phyloP scores from a whole-genome alignment of 495 filamentous ascomycete genomes.

The Platismatia glauca region DNA sequence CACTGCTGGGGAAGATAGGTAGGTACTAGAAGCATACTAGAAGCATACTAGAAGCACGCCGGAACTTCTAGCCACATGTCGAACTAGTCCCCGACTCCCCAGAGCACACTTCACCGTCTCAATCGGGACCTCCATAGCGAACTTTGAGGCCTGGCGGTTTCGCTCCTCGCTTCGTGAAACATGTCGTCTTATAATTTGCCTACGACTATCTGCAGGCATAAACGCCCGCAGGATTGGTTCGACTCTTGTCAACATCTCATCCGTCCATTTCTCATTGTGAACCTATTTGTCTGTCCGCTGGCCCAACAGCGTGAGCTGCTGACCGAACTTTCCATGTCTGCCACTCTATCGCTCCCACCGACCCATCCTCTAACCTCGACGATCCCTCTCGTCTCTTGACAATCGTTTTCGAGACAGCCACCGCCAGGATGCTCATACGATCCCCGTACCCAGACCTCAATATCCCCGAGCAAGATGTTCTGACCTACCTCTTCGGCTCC shows the following conservation, averaged over 20 bases:
- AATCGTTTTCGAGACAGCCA: background rate
- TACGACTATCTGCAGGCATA: background rate
- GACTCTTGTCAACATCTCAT: background rate
- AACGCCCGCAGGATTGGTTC: too few species aligned
- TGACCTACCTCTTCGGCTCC: conserved; percentile 68
- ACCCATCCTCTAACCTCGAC: background rate
- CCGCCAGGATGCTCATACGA: conserved; percentile 18
- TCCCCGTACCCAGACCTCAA: conserved; percentile 43
- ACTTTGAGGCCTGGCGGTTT: background rate
- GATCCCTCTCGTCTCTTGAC: background rate
- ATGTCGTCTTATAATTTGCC: background rate
- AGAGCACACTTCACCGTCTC: background rate
- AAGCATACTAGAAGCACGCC: background rate
- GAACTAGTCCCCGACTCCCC: background rate
- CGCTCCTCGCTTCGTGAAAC: background rate
- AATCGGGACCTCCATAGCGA: background rate
- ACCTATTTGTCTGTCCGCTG: background rate
- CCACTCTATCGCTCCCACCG: background rate
- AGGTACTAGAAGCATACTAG: too few species aligned
- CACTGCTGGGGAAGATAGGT: too few species aligned
- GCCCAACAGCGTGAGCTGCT: background rate
- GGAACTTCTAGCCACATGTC: background rate
- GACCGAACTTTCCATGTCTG: background rate
- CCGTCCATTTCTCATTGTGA: background rate
- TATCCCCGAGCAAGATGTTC: conserved; percentile 61